Percentiles rank a stretch among this genome's conserved stretches.
Conservation (phyloP, 768 basidiomycete genomes). For the Amanita polypyramis region DNA sequence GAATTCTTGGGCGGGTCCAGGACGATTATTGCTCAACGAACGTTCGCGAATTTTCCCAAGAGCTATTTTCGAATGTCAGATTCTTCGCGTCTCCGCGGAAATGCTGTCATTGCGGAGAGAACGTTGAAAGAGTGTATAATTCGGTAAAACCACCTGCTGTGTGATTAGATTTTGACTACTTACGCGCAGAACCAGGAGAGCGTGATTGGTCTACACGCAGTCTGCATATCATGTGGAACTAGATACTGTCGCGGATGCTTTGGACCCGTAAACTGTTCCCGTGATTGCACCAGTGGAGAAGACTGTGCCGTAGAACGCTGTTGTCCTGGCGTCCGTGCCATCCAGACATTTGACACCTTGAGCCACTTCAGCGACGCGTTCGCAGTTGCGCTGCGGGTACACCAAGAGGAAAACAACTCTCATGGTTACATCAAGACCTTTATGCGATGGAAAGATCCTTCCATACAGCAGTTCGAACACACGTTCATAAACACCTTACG, state of each 20-base stretch:
- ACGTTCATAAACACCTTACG: conserved; percentile 8
- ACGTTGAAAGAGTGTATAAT: conserved; percentile 1
- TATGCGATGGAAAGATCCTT: conserved; percentile 3
- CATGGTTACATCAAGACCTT: conserved; percentile 9
- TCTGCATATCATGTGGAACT: conserved; percentile 18
- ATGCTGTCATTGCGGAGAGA: background rate
- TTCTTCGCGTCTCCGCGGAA: conserved; percentile 7
- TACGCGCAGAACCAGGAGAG: background rate
- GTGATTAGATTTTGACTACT: background rate
- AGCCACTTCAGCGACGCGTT: conserved; percentile 21
- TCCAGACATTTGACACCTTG: conserved; percentile 24
- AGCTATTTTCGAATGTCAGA: conserved; percentile 3
- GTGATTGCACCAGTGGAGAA: conserved; percentile 17
- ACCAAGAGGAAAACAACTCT: conserved; percentile 3
- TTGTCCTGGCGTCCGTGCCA: conserved; percentile 20
- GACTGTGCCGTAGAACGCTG: conserved; percentile 20
- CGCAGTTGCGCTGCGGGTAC: conserved; percentile 14
- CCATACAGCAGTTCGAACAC: conserved; percentile 5
- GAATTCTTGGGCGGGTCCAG: background rate
- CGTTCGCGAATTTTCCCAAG: conserved; percentile 1
- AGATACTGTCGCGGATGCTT: conserved; percentile 26
- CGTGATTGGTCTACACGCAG: conserved; percentile 15
- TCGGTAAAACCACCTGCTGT: background rate
- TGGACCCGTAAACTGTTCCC: conserved; percentile 13
- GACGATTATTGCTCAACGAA: background rate